Evolutionary conservation across 2,329 filamentous ascomycete genomes (phyloP), one percentile per base, ranked within the genome.

Genomic region (Thielaviopsis cerberus): DNA sequence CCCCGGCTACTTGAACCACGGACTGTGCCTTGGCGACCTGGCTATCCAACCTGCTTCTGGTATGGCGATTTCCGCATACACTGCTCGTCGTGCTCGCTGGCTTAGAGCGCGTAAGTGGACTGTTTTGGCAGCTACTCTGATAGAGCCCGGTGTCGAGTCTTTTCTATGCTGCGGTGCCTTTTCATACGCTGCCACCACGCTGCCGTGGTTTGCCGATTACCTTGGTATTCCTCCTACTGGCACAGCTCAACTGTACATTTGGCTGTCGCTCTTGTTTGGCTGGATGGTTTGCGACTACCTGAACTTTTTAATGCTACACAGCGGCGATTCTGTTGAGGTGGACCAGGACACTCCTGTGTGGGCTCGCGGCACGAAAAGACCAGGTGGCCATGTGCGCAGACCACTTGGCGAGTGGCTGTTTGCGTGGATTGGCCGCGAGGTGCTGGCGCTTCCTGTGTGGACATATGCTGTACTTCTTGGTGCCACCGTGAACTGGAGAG

Each of bases 71-170:
- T 67, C 69, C 3, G 83, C 86, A 26, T 97, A 95, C 67, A 77
- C 87, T 52, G 85, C 83, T 4, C 82, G 92, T 13, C 79, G 92
- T 24, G 83, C 90, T 3, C 80, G 92, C 55, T 98, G 92, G 92
- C 74, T 97, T 24, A 81, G 92, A 5, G 94, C 95, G 1, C 78
- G 92, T 52, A 98, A 98, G 69, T 97, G 88, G 73, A 96, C 91
- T 0, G 92, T 98, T 15, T 77, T 88, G 1, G 74, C 85, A 0
- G 94, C 92, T 0, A 97, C 94, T 0, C 73, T 96, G 1, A 87
- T 96, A 2, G 92, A 98, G 67, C 92, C 91, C 0, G 90, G 89
- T 1, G 89, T 94, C 0, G 92, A 98, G 69, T 85, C 85, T 26
- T 78, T 98, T 34, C 67, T 97, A 0, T 96, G 89, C 70, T 88